Base-by-base conservation (phyloP, 345 rosid genomes). In the Cardiospermum halicacabum region DNA sequence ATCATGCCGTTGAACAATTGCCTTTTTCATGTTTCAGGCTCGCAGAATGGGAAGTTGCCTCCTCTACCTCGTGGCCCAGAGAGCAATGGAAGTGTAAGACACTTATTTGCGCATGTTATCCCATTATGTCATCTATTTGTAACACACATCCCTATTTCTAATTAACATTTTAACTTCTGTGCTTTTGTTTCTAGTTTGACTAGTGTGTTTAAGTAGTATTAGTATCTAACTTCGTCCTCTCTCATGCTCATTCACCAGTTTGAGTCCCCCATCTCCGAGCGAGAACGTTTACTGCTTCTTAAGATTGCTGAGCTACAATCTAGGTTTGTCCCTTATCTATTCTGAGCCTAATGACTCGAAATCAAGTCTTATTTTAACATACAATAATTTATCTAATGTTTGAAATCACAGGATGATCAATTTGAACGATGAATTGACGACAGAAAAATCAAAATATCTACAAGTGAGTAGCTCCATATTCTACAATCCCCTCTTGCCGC, bases 21-120 rank as follows among this genome's bases (percentile, higher is more conserved):
- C 31, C 37, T n/a, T 43, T 34, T 54, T 42, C 65, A 62, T 71
- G 56, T 76, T 77, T 50, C 87, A 91, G 96, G 71, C 55, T 60
- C 75, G 67, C 97, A 83, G 75, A 87, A 84, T 62, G 96, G 97
- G 62, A 95, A 91, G 80, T 82, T 89, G 80, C 96, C 92, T 21
- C 88, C 84, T 0, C 73, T 84, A 64, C 86, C 96, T 67, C 94
- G 79, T 50, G 37, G 69, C 64, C 53, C 77, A 13, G 99, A 91
- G 74, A 87, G 66, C 72, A 91, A 84, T 77, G 97, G 89, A 77
- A 82, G 39, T 53, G 96, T 94, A 72, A 81, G 89, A 62, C 13
- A 28, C 12, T 21, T 40, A 53, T 48, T 30, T 45, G 36, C 2
- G 2, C n/a, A 15, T 21, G 13, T 66, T 24, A 7, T 45, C 24